Base-by-base conservation (phyloP, 2,329 filamentous ascomycete species). In the Trichoderma guizhouense region DNA sequence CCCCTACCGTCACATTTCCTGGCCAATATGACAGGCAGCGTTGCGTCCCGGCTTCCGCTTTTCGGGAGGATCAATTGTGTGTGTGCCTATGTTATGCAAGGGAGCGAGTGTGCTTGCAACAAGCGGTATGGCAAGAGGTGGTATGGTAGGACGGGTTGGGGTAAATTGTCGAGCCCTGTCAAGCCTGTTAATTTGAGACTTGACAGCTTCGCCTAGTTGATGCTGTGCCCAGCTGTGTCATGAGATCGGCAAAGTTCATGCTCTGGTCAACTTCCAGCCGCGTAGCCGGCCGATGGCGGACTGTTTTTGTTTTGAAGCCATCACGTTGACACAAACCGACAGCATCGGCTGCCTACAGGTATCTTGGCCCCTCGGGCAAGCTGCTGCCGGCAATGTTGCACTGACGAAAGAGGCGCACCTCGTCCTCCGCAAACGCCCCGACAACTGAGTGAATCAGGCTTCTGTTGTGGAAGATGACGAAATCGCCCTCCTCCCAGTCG, bases 391-490 rank as follows among this genome's bases (percentile, higher is more conserved):
- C 92, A 79, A 94, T 84, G 79, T 95, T 94, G 81, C 92, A 95
- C 83, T 95, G 92, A 74, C 92, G 83, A 78, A 95, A 94, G 72
- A 95, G 79, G 58, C 92, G 82, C 36, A 94, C 89, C 83, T 94
- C 92, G n/a, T 92, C 87, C 63, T 90, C 87, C 8, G 86, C 86
- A 80, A 95, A 94, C 1, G 90, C 90, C 1, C 92, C 92, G 0
- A 93, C 92, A 2, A 95, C 92, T 3, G 88, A 91, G 79, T 95
- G 92, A 71, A 94, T 79, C 18, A 93, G 85, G 1, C 92, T 92
- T 11, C 91, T 88, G 78, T 95, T 95, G 79, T 95, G 91, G 81
- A 95, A 95, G 30, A 95, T 83, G 0, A 93, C 92, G 71, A 93
- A 81, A 77, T 94, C 92, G 6, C 92, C 92, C 78, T 92, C 89